Evolutionary conservation across 192 early-diverging fungal genomes (phyloP), one percentile per base, ranked within the genome.

Genomic region (Entrophospora sp.): DNA sequence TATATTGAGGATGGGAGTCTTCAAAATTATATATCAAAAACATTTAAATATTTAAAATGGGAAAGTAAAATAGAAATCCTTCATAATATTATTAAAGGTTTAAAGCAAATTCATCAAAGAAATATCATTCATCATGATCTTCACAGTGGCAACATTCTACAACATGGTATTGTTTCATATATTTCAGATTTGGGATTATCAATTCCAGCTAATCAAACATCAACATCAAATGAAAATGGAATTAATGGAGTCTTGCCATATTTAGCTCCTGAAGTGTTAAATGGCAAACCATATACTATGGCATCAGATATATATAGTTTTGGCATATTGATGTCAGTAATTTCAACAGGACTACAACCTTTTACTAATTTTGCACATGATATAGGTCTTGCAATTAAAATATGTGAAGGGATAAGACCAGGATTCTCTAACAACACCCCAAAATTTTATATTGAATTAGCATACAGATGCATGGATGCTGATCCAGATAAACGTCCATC

Each of bases 91-190:
- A 63, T 71, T 1, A 53, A 66, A 43, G 70, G 68, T 9, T 67
- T 76, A 65, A 69, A 58, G 36, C 69, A 66, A 25, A 71, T 76
- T 46, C 74, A 72, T 16, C 45, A 62, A 43, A 65, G 65, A 64
- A 71, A 64, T 46, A 64, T 72, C 43, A 69, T 70, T 22, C 70
- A 76, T 48, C 68, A 69, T 28, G 69, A 76, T 38, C 58, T 70
- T 32, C 56, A 59, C 36, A 59, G 56, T 20, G 18, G 35, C 0
- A 59, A 59, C 16, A 42, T 59, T 59, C 24, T 60, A 28, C 12
- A 38, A 16, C 36, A 28, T 37, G 16, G 31, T 27, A 3, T 10
- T 10, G 16, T 53, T 3, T 30, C 51, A 2, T 53, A 34, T 6
- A 30, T 55, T 16, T 4, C 30, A 25, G 52, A 55, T 55, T 16